Evolutionary conservation across 352 stramenopile genomes (phyloP), one percentile per base, ranked within the genome.

Genomic region (Phytophthora ramorum): DNA sequence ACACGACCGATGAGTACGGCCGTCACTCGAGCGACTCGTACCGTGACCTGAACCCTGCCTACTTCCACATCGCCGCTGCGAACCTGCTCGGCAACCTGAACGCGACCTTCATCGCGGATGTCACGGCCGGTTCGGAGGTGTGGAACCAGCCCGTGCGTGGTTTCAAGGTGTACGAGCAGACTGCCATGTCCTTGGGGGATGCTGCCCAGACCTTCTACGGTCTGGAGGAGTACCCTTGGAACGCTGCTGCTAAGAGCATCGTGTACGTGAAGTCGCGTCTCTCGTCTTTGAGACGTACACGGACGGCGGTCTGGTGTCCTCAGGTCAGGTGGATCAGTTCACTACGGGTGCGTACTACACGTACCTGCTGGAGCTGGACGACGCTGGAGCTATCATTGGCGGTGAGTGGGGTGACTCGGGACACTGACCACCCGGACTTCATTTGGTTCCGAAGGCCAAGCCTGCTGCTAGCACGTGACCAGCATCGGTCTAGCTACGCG

Each of bases 121-220:
- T 81, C 7, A 68, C 71, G 0, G 66, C 69, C 17, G 69, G 62
- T 8, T 30, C 50, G 9, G 63, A 79, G 54, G 76, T 89, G 38
- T 89, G 79, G 77, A 89, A 89, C 69, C 73, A 83, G 50, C 79
- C 79, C 1, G 72, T 88, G 46, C 53, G 60, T 41, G 70, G 62
- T 50, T 86, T 83, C 63, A 58, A 76, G 47, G 60, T 84, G 24
- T 50, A 63, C 35, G 51, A 79, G 20, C 40, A 66, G 53, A 56
- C 66, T 3, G 61, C 66, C 13, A 63, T 85, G 62, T 62, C 61
- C 0, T 53, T 64, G 0, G 38, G 66, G 32, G 17, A 81, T 2
- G 75, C 69, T 0, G 71, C 75, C 0, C 40, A 75, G 66, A 64
- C 62, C 35, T 80, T 66, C 59, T 85, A 73, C 50, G 65, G 61